These are phyloP conservation scores for Clathrospora elynae DNA, from an alignment of 2,329 filamentous ascomycete species.

Conservation along the genomic window DNA sequence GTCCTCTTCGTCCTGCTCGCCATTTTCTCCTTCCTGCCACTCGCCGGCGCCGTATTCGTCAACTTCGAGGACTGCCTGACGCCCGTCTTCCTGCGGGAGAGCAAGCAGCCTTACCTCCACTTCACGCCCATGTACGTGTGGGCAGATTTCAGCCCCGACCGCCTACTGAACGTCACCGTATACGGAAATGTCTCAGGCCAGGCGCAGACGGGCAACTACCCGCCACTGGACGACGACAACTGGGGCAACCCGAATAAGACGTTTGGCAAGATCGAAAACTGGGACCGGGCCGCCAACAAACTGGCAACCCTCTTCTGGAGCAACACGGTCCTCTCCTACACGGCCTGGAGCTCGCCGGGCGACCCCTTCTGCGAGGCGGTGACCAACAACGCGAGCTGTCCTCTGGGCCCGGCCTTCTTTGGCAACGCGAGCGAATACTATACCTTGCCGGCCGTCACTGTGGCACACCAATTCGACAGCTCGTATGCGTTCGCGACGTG, in stretches of 20 bases:
- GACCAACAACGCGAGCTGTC: conserved; percentile 64
- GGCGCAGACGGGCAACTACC: conserved; percentile 62
- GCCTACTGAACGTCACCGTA: conserved; percentile 75
- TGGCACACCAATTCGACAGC: conserved; percentile 76
- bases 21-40: conserved; percentile 33
- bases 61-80: conserved; percentile 83
- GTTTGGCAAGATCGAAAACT: conserved; percentile 76
- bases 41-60: conserved; percentile 61
- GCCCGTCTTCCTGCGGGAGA: conserved; percentile 60
- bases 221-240: conserved; percentile 61
- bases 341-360: conserved; percentile 62
- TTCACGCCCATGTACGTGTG: conserved; percentile 77
- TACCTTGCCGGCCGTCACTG: conserved; percentile 71
- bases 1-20: conserved; percentile 33
- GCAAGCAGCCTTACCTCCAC: conserved; percentile 67
- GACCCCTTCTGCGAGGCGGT: conserved; percentile 68
- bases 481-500: conserved; percentile 87
- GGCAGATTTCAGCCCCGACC: conserved; percentile 68
- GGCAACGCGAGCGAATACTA: conserved; percentile 58
- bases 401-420: conserved; percentile 74
- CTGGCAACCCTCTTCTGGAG: conserved; percentile 75
- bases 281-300: conserved; percentile 62
- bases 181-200: conserved; percentile 92
- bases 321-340: conserved; percentile 77
- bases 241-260: conserved; percentile 66